Percentiles rank a stretch among this genome's conserved stretches.
Evolutionary conservation across 768 basidiomycete genomes (phyloP).

Genomic region (Hypholoma sublateritium): DNA sequence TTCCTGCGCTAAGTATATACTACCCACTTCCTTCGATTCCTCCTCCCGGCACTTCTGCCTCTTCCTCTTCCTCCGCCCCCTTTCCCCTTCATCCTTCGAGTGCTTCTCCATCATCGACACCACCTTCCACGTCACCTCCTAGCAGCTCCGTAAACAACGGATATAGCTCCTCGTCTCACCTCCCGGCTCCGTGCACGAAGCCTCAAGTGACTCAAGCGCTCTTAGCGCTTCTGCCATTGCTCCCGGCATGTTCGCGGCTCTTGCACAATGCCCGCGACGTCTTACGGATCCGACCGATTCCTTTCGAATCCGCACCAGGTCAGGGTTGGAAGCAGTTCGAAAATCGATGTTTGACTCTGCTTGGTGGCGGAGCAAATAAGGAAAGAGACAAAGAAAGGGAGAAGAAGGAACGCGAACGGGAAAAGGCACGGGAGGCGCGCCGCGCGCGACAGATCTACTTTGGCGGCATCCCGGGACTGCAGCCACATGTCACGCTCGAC

Average conservation of each 20-base stretch:
- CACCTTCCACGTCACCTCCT: slow-evolving; percentile 9
- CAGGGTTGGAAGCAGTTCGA: slow-evolving; percentile 16
- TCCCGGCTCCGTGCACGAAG: slow-evolving; percentile 7
- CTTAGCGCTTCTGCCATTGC: slow-evolving; percentile 32
- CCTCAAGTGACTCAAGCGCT: slow-evolving; percentile 33
- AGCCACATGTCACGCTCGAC: background rate
- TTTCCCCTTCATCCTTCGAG: slow-evolving; percentile 13
- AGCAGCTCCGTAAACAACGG: slow-evolving; percentile 3
- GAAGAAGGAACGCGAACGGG: slow-evolving; percentile 18
- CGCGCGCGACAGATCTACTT: slow-evolving; percentile 23
- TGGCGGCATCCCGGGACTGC: slow-evolving; percentile 14
- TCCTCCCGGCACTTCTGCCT: slow-evolving; percentile 11
- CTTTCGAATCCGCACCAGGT: slow-evolving; percentile 15
- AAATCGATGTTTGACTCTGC: slow-evolving; percentile 13
- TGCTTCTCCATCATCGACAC: background rate
- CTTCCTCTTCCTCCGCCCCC: slow-evolving; percentile 11
- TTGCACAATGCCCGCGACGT: slow-evolving; percentile 25
- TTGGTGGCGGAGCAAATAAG: slow-evolving; percentile 8
- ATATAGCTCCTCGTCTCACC: background rate
- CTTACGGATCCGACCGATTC: slow-evolving; percentile 23
- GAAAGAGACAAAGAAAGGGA: slow-evolving; percentile 16
- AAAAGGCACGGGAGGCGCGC: slow-evolving; percentile 19
- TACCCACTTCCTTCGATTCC: slow-evolving; percentile 22
- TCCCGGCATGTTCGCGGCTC: slow-evolving; percentile 24
- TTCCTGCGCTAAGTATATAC: slow-evolving; percentile 30